These are phyloP conservation scores for Xylaria sp. DNA, from an alignment of 2,329 filamentous ascomycete species.

Conservation along the genomic window DNA sequence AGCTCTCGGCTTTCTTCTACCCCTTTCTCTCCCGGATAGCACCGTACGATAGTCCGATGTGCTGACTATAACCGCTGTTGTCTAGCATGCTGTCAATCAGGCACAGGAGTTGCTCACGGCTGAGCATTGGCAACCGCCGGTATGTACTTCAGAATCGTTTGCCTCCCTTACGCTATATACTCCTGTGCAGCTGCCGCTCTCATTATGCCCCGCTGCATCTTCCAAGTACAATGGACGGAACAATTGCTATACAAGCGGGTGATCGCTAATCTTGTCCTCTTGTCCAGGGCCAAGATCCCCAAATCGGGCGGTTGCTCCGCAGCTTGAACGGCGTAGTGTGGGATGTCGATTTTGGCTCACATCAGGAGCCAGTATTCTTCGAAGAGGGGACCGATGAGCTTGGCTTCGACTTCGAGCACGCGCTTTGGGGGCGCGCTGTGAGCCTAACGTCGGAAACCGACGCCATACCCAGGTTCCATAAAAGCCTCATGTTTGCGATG, in stretches of 20 bases:
- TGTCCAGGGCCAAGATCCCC: slow-evolving; percentile 12
- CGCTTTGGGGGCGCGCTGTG: slow-evolving; percentile 35
- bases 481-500: slow-evolving; percentile 13
- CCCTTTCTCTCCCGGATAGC: too few relatives aligned
- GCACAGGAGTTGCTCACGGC: slow-evolving; percentile 24
- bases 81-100: slow-evolving; percentile 38
- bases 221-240: background rate
- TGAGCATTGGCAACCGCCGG: background rate
- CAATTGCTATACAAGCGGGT: background rate
- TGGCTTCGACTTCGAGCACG: slow-evolving; percentile 38
- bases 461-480: slow-evolving; percentile 8
- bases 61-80: slow-evolving; percentile 11
- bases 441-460: background rate
- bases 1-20: background rate
- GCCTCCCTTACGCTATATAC: background rate
- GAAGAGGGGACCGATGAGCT: slow-evolving; percentile 16
- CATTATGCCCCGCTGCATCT: background rate
- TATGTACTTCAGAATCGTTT: background rate
- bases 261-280: background rate
- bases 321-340: slow-evolving; percentile 22
- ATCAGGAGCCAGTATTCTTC: slow-evolving; percentile 33
- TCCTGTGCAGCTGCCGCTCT: background rate
- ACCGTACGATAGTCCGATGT: background rate
- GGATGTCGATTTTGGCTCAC: background rate
- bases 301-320: slow-evolving; percentile 1